Conservation (phyloP, 345 rosid species). For the Euphorbia pulcherrima region DNA sequence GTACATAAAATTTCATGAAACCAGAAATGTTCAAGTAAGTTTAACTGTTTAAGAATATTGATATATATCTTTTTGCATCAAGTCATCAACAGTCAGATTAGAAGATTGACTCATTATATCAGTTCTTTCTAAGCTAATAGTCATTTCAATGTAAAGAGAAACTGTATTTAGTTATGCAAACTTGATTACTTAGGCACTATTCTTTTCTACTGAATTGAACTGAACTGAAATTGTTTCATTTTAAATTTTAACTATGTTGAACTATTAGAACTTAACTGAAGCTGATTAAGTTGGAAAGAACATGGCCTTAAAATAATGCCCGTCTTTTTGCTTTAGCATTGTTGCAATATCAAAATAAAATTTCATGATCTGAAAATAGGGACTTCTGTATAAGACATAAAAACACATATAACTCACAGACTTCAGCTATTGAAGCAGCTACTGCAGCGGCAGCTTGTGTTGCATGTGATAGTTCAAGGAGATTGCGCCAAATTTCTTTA, state of each 20-base stretch:
- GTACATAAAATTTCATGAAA: too few species aligned
- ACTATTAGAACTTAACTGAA: too few species aligned
- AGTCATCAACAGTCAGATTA: neutral
- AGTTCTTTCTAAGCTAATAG: neutral
- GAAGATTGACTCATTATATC: neutral
- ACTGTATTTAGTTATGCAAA: neutral
- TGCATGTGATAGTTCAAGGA: constrained; percentile 83
- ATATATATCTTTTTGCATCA: neutral
- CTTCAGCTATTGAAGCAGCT: constrained; percentile 97
- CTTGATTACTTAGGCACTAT: neutral
- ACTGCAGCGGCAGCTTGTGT: constrained; percentile 98
- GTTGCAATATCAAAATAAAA: neutral
- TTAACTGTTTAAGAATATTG: too few species aligned
- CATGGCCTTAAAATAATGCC: neutral
- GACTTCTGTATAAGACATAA: neutral
- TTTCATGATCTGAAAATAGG: neutral
- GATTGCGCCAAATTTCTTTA: constrained; percentile 59
- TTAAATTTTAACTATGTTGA: too few species aligned
- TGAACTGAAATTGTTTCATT: too few species aligned
- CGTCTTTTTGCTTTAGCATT: neutral
- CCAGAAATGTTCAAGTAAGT: neutral
- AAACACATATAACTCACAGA: constrained; percentile 11
- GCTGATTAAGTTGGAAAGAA: too few species aligned
- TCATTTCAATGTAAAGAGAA: neutral
- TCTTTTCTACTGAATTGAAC: too few species aligned